These are phyloP conservation scores for Musa itinerans DNA, from an alignment of 176 grass and related monocot species.

Conservation along the genomic window DNA sequence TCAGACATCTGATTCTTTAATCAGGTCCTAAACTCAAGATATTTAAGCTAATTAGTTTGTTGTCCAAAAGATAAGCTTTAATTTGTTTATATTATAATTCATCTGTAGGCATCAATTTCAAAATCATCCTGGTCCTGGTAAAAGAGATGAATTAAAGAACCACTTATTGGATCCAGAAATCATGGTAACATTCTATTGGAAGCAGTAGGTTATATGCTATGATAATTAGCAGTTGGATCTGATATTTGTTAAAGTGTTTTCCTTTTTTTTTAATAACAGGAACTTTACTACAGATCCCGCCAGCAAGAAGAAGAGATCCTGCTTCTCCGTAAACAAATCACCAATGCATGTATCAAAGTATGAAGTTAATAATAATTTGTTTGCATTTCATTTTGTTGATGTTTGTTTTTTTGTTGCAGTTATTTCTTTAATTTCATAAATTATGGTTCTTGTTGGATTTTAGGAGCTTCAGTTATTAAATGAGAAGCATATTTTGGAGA, in stretches of 20 bases:
- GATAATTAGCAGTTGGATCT: neutral
- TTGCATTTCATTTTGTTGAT: neutral
- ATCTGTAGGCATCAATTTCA: conserved; percentile 3
- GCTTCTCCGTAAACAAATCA: conserved; percentile 60
- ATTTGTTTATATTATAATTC: too few species aligned
- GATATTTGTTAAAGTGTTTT: neutral
- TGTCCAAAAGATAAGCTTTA: too few species aligned
- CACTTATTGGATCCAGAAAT: conserved; percentile 3
- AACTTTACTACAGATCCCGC: conserved; percentile 66
- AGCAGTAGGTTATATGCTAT: neutral
- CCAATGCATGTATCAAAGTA: conserved; percentile 69
- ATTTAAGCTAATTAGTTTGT: neutral
- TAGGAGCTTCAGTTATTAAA: conserved; percentile 72
- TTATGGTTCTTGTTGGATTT: conserved; percentile 22
- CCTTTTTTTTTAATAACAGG: neutral
- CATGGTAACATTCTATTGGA: neutral
- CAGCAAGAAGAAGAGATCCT: conserved; percentile 76
- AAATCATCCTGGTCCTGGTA: neutral
- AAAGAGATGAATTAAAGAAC: neutral
- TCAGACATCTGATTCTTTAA: conserved; percentile 11
- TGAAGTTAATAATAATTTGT: neutral
- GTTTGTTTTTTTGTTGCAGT: neutral
- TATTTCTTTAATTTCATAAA: conserved; percentile 19
- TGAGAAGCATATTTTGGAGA: conserved; percentile 93
- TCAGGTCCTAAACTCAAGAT: neutral